Conservation (phyloP, 768 basidiomycete species). For the Artomyces pyxidatus region DNA sequence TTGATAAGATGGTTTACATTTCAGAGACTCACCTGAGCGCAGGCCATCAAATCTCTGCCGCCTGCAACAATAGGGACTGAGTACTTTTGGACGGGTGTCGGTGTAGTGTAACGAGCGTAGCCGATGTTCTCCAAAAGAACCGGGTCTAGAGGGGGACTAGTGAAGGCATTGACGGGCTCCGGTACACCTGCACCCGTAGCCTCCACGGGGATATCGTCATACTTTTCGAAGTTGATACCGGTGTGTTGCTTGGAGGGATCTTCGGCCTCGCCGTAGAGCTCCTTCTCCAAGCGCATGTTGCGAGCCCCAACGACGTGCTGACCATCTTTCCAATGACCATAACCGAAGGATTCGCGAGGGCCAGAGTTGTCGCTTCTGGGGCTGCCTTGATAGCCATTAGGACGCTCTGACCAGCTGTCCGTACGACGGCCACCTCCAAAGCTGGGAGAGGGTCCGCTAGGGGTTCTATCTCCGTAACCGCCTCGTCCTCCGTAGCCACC, state of each 20-base stretch:
- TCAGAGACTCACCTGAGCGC: constrained; percentile 64
- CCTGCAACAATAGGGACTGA: constrained; percentile 96
- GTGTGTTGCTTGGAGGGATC: constrained; percentile 89
- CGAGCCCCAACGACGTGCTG: constrained; percentile 76
- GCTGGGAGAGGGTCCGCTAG: constrained; percentile 27
- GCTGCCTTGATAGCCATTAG: constrained; percentile 33
- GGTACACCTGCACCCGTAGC: constrained; percentile 97
- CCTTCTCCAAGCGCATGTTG: constrained; percentile 88
- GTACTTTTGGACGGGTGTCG: constrained; percentile 99
- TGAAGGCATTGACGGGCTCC: constrained; percentile 84
- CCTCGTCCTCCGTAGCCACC: constrained; percentile 35
- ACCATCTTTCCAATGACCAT: constrained; percentile 84
- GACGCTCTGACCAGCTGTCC: constrained; percentile 26
- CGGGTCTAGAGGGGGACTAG: constrained; percentile 82
- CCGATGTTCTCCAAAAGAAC: constrained; percentile 93
- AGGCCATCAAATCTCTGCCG: constrained; percentile 89
- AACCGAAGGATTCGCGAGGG: constrained; percentile 48
- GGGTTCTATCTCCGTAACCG: constrained; percentile 33
- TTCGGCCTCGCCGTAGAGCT: constrained; percentile 83
- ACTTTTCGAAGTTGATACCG: constrained; percentile 99
- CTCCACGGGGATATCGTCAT: constrained; percentile 99
- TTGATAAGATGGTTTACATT: constrained; percentile 5
- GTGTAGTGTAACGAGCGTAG: constrained; percentile 87
- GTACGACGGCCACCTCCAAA: constrained; percentile 36
- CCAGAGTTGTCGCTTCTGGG: constrained; percentile 30